A percentile compares a stretch with the other conserved stretches of the same genome.
These are phyloP conservation scores for Henningerozyma blattae DNA, from an alignment of 805 yeast genomes.

Conservation along the genomic window DNA sequence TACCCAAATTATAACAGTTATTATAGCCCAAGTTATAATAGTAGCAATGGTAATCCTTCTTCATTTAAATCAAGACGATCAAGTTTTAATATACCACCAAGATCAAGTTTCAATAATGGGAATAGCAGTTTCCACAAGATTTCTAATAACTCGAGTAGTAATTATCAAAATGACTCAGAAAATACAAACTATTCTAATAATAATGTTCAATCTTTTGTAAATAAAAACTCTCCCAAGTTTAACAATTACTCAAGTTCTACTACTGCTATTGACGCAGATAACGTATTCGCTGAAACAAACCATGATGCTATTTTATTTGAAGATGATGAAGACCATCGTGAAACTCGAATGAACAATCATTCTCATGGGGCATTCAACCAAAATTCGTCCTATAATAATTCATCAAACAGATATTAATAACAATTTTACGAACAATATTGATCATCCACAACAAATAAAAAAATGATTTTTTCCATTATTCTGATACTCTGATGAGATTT, in stretches of 20 bases:
- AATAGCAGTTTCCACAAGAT: background rate
- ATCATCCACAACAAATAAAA: too few species aligned
- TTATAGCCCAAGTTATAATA: too few species aligned
- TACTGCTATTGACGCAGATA: conserved; percentile 18
- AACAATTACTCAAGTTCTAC: conserved; percentile 14
- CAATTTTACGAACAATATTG: too few species aligned
- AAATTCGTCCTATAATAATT: too few species aligned
- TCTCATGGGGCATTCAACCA: conserved; percentile 4
- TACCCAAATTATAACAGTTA: too few species aligned
- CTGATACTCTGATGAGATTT: too few species aligned
- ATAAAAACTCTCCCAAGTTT: conserved; percentile 3
- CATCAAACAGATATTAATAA: too few species aligned
- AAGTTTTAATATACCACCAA: conserved; percentile 2
- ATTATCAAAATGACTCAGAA: too few species aligned
- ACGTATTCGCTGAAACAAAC: conserved; percentile 19
- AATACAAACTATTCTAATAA: background rate
- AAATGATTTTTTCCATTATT: too few species aligned
- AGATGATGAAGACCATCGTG: conserved; percentile 15
- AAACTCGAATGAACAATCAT: too few species aligned
- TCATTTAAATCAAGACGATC: conserved; percentile 6
- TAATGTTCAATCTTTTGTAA: background rate
- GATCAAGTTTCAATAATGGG: background rate
- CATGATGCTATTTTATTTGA: conserved; percentile 22
- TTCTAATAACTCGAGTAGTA: background rate
- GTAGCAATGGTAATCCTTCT: too few species aligned